Percentiles rank a stretch among this genome's conserved stretches.
Evolutionary conservation across 495 filamentous ascomycete genomes (phyloP).

Genomic region (Aspergillus incahuasiensis): DNA sequence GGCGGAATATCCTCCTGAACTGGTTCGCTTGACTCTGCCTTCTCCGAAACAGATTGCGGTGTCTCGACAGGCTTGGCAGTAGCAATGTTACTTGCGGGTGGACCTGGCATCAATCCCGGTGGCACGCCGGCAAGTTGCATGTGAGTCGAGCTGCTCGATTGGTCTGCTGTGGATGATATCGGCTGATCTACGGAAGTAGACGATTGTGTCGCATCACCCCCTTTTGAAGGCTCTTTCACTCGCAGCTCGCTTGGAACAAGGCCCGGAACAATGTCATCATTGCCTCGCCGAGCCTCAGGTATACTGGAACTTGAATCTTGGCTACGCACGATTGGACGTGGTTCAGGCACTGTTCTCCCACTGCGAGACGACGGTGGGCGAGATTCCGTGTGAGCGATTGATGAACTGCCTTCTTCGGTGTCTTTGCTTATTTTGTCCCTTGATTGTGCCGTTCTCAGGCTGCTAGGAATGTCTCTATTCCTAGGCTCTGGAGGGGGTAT

Average conservation of each 20-base stretch:
- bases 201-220: constrained; percentile 16
- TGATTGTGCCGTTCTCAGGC: constrained; percentile 17
- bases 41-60: constrained; percentile 5
- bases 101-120: constrained; percentile 21
- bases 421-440: constrained; percentile 14
- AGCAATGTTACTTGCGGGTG: constrained; percentile 14
- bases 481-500: constrained; percentile 21
- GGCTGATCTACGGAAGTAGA: constrained; percentile 8
- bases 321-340: constrained; percentile 15
- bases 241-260: constrained; percentile 26
- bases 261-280: constrained; percentile 29
- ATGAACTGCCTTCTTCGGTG: constrained; percentile 13
- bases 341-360: constrained; percentile 20
- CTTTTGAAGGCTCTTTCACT: constrained; percentile 25
- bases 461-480: constrained; percentile 22
- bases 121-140: constrained; percentile 17
- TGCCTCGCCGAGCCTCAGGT: constrained; percentile 21
- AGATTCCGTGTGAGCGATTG: constrained; percentile 16
- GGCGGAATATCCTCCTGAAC: neutral
- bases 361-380: constrained; percentile 30
- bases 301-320: constrained; percentile 19
- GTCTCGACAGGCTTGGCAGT: constrained; percentile 21
- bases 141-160: constrained; percentile 10
- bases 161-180: constrained; percentile 16
- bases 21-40: constrained; percentile 12